These are phyloP conservation scores for Hericium rajendrae DNA, from an alignment of 768 basidiomycete genomes.

Conservation along the genomic window DNA sequence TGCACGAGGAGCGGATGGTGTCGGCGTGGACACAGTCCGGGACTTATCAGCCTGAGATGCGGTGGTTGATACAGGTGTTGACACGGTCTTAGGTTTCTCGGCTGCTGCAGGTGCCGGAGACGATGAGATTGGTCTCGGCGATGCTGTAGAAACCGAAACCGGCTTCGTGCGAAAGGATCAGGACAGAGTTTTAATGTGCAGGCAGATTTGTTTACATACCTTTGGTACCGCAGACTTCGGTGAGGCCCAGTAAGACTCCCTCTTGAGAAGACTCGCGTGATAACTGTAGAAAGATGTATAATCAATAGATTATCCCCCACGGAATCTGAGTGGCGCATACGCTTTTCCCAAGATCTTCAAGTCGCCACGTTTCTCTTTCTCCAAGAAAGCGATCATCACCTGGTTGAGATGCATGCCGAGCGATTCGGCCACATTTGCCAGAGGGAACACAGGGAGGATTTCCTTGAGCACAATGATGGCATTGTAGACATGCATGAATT, in stretches of 20 bases:
- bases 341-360: conserved; percentile 72
- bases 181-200: too few relatives aligned
- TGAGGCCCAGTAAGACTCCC: conserved; percentile 47
- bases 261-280: conserved; percentile 65
- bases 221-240: conserved; percentile 22
- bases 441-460: conserved; percentile 81
- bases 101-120: not conserved
- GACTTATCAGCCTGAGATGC: conserved; percentile 8
- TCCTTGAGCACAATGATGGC: conserved; percentile 91
- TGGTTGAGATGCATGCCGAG: conserved; percentile 46
- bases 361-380: conserved; percentile 75
- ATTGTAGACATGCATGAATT: conserved; percentile 98
- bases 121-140: conserved; percentile 4
- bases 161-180: conserved; percentile 2
- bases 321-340: conserved; percentile 30
- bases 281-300: conserved; percentile 34
- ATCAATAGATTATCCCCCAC: not conserved
- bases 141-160: conserved; percentile 2
- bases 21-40: conserved; percentile 23
- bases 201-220: conserved; percentile 16
- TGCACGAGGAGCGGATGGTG: conserved; percentile 51
- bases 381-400: conserved; percentile 57
- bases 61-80: conserved; percentile 5
- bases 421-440: conserved; percentile 44
- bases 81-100: conserved; percentile 4